Evolutionary conservation across 805 yeast genomes (phyloP).

Genomic region (Trichomonascus vanleenenianus): DNA sequence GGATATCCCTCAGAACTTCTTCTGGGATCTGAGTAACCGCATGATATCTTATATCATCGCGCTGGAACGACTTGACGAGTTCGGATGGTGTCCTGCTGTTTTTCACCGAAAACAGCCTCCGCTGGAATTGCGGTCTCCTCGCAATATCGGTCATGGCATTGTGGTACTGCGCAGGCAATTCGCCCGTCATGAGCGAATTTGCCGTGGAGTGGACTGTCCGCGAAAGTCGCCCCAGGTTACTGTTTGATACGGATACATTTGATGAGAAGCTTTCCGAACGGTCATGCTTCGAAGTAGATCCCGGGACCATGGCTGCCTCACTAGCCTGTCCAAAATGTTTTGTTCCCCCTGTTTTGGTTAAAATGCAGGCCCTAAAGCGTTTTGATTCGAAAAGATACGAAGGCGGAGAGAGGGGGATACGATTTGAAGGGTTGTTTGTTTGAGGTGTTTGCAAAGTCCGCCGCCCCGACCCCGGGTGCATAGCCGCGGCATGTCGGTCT

Average conservation of each 20-base stretch:
- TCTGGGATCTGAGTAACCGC: slow-evolving; percentile 52
- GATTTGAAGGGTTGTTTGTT: neutral
- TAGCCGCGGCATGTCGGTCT: neutral
- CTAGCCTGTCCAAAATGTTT: neutral
- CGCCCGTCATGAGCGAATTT: slow-evolving; percentile 27
- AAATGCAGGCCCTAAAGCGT: neutral
- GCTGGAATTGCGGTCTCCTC: slow-evolving; percentile 34
- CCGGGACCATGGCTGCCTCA: neutral
- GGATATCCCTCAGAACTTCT: slow-evolving; percentile 50
- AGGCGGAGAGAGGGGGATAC: too few relatives aligned
- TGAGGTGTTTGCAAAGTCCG: neutral
- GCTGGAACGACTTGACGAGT: slow-evolving; percentile 22
- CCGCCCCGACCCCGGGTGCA: neutral
- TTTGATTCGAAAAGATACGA: too few relatives aligned
- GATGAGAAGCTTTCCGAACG: slow-evolving; percentile 16
- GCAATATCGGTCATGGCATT: slow-evolving; percentile 39
- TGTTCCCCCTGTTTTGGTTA: neutral
- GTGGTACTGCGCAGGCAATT: slow-evolving; percentile 34
- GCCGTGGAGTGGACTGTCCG: slow-evolving; percentile 34
- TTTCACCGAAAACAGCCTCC: slow-evolving; percentile 29
- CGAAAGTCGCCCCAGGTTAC: slow-evolving; percentile 31
- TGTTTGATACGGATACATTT: slow-evolving; percentile 32
- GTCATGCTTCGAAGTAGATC: too few relatives aligned
- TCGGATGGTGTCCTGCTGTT: slow-evolving; percentile 28
- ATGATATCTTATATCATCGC: slow-evolving; percentile 36